Evolutionary conservation across 1,139 yeast species (phyloP), one percentile per base, ranked within the genome.

Genomic region (Sugiyamaella sp.): DNA sequence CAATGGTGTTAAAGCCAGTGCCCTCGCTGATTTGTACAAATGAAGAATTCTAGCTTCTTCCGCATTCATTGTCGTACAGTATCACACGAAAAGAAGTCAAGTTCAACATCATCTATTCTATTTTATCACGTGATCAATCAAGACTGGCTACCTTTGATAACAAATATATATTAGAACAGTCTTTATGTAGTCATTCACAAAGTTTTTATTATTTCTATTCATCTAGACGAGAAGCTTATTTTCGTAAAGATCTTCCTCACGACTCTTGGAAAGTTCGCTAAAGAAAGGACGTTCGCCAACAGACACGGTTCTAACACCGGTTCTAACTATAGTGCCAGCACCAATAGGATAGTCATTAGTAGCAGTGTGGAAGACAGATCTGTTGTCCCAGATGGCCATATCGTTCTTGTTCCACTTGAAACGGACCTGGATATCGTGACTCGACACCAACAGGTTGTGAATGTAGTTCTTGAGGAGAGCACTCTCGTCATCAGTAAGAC

Each of bases 391-490:
- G 35, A 69, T 59, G 5, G 69, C 88, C 46, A 85, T 81, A 5
- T 88, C 80, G 49, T 78, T 75, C 29, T 78, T 78, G 60, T 77
- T 80, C 82, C 85, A 82, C 51, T 67, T 71, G 52, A 80, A 81
- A 59, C 87, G 74, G 33, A 81, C 70, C 41, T 59, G 58, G 40
- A 56, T 56, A 32, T 57, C 60, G 35, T 58, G 74, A 27, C 76
- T 71, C 35, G 68, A 64, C 59, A 67, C 76, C 60, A 78, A 68
- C 63, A 73, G 74, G 49, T 74, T 71, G 64, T 77, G 70, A 52
- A 78, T 65, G 3, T 68, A 43, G 20, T 66, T 57, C 19, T 1
- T 81, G 80, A 41, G 76, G 72, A 57, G 77, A 75, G 47, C 76
- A 65, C 46, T 59, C 68, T 12, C 40, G 78, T 73, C 76, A 68